A percentile compares a stretch with the other conserved stretches of the same genome.
These are phyloP conservation scores for Gnomoniopsis smithogilvyi DNA, from an alignment of 2,329 filamentous ascomycete species.

Conservation along the genomic window DNA sequence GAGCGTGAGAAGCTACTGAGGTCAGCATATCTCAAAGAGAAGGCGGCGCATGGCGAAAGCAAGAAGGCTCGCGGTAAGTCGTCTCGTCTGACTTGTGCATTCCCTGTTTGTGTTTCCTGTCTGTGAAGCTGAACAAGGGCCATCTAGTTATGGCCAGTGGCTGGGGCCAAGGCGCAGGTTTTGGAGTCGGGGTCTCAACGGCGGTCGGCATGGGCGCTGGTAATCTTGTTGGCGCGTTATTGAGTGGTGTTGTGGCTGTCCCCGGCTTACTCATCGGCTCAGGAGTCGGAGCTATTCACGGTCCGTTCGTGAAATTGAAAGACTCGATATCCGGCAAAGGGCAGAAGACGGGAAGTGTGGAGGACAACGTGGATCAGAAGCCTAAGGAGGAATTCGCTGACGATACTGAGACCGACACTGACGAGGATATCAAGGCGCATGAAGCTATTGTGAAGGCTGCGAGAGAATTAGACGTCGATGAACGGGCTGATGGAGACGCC, in stretches of 20 bases:
- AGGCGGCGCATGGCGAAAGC: conserved; percentile 17
- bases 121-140: not conserved
- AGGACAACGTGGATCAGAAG: conserved; percentile 2
- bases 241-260: conserved; percentile 16
- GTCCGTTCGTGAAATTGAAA: conserved; percentile 12
- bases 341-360: not conserved
- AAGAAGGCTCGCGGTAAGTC: conserved; percentile 17
- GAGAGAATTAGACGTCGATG: conserved; percentile 3
- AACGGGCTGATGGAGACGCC: not conserved
- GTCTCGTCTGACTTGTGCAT: not conserved
- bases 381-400: not conserved
- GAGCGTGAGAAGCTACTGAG: conserved; percentile 15
- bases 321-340: conserved; percentile 1
- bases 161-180: conserved; percentile 14
- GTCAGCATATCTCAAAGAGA: conserved; percentile 17
- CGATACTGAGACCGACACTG: not conserved
- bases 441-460: conserved; percentile 13
- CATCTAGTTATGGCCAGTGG: conserved; percentile 13
- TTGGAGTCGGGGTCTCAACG: conserved; percentile 12
- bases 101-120: not conserved
- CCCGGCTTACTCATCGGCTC: conserved; percentile 16
- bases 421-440: conserved; percentile 3
- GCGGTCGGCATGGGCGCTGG: conserved; percentile 17
- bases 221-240: conserved; percentile 12
- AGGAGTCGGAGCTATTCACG: conserved; percentile 13